Percentiles rank a stretch among this genome's conserved stretches.
Conservation (phyloP, 73 alveolate species). For the Strombidium stylifer region DNA sequence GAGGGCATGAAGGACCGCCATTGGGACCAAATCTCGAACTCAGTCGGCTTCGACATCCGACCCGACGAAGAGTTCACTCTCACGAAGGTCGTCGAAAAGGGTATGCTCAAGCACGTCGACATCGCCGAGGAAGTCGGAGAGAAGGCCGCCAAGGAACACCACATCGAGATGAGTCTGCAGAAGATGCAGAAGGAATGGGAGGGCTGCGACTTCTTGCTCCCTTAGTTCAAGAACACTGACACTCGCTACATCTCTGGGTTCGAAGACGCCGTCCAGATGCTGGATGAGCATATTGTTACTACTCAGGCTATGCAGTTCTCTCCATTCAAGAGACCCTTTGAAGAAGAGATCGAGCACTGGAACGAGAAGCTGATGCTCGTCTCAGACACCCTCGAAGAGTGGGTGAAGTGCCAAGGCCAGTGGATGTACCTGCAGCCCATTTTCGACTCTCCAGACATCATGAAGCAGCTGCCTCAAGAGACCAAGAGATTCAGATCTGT, state of each 20-base stretch:
- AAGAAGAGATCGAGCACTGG: constrained; percentile 99
- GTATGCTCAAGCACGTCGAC: constrained; percentile 91
- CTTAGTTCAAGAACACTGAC: constrained; percentile 64
- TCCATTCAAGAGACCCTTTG: constrained; percentile 99
- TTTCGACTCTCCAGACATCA: constrained; percentile 99
- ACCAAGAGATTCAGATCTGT: constrained; percentile 98
- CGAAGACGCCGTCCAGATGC: constrained; percentile 84
- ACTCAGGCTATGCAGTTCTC: constrained; percentile 99
- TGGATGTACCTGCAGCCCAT: constrained; percentile 99
- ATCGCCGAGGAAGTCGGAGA: constrained; percentile 98
- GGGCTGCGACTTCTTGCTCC: constrained; percentile 72
- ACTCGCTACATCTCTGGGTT: constrained; percentile 84
- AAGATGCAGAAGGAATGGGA: constrained; percentile 87
- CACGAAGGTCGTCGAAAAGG: constrained; percentile 91
- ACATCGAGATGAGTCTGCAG: constrained; percentile 72
- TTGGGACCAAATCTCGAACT: constrained; percentile 96
- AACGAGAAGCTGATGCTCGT: constrained; percentile 93
- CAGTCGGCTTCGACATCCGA: constrained; percentile 96
- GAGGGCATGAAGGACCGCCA: constrained; percentile 98
- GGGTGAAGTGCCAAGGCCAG: constrained; percentile 98
- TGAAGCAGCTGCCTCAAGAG: constrained; percentile 99
- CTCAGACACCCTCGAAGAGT: constrained; percentile 98
- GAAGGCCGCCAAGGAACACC: constrained; percentile 92
- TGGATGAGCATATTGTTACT: constrained; percentile 98
- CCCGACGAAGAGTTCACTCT: constrained; percentile 97